These are phyloP conservation scores for Pythium aphanidermatum DNA, from an alignment of 352 stramenopile species.

Conservation along the genomic window DNA sequence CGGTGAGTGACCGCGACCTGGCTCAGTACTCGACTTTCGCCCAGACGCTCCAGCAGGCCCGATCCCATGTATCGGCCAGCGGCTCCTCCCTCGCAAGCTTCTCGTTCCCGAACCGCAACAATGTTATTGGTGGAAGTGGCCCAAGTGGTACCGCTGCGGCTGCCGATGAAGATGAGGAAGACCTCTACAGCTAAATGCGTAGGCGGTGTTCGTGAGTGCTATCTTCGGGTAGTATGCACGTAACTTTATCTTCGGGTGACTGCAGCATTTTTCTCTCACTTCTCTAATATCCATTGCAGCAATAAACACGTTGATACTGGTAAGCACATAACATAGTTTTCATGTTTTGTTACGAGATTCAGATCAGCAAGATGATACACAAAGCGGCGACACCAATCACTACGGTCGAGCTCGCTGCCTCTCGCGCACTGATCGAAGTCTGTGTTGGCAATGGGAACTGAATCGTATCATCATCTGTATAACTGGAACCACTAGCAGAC, in stretches of 20 bases:
- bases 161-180: constrained; percentile 94
- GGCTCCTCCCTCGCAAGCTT: constrained; percentile 95
- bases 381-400: no score
- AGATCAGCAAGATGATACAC: no score
- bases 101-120: constrained; percentile 88
- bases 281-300: no score
- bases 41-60: constrained; percentile 93
- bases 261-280: no score
- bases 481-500: no score
- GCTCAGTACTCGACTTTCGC: constrained; percentile 87
- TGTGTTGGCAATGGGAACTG: no score
- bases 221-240: neutral
- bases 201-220: constrained; percentile 1
- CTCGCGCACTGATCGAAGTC: no score
- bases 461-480: no score
- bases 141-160: constrained; percentile 40
- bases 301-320: no score
- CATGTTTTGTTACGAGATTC: no score
- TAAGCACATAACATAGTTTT: constrained; percentile 1
- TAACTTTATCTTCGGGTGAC: neutral
- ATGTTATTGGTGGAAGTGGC: constrained; percentile 29
- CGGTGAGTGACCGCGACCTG: constrained; percentile 97
- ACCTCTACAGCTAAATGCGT: constrained; percentile 94
- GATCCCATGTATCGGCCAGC: constrained; percentile 91
- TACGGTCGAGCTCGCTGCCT: no score